phyloP scores from a whole-genome alignment of 108 stramenopile species.

The Skeletonema marinoi region DNA sequence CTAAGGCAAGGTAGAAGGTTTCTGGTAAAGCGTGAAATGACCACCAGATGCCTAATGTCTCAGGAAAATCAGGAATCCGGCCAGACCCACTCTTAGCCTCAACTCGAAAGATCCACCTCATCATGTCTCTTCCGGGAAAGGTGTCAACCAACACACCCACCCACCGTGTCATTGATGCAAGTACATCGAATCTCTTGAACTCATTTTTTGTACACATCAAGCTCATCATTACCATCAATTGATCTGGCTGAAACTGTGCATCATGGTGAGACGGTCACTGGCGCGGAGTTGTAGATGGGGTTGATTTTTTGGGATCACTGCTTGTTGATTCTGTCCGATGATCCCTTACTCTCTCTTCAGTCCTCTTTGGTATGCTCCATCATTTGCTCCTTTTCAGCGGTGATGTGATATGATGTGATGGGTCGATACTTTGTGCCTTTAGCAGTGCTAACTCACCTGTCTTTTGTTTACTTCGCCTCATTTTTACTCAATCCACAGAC shows the following conservation, averaged over 20 bases:
- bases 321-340: background rate
- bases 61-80: too few species aligned
- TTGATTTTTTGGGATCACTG: background rate
- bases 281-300: background rate
- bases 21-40: too few species aligned
- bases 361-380: background rate
- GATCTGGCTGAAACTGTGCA: background rate
- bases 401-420: background rate
- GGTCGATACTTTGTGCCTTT: background rate
- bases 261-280: background rate
- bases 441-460: background rate
- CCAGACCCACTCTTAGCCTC: too few species aligned
- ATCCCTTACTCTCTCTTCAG: background rate
- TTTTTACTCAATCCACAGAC: constrained; percentile 32
- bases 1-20: too few species aligned
- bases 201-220: background rate
- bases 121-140: too few species aligned
- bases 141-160: too few species aligned
- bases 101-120: too few species aligned
- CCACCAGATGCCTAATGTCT: too few species aligned
- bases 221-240: background rate
- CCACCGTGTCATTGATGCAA: too few species aligned
- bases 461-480: background rate
- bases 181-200: too few species aligned
- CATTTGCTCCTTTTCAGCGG: background rate